Evolutionary conservation across 148 eudicot genomes (phyloP), one percentile per base, ranked within the genome.

Genomic region (Selenicereus undatus): DNA sequence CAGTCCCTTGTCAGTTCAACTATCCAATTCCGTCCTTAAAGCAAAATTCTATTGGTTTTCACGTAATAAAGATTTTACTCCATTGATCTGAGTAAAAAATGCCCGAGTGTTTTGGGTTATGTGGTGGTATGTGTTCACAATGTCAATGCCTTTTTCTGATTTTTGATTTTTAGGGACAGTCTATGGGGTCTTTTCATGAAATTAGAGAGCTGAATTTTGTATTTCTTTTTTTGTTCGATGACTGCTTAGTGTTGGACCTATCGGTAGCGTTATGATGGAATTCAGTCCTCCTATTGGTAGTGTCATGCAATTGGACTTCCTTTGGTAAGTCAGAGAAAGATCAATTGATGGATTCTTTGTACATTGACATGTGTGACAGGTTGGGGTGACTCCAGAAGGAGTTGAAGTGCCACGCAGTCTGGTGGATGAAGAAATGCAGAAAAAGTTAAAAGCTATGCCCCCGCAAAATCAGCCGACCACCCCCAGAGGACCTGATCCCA

Each of bases 321-420:
- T 56, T 18, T 21, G 22, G 1, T n/a, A 64, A n/a, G 11, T 24
- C 26, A 64, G 68, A 9, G 68, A 66, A 27, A 14, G 30, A 27
- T 26, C 22, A 10, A 66, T 13, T 26, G 71, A 66, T 66, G 71
- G 35, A 66, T 26, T 66, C 17, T 26, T 74, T 26, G 39, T 27
- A 29, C 35, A 75, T 48, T 16, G 26, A 5, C 22, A 30, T n/a
- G 43, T 42, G 62, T 74, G 27, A 82, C 84, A 94, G 98, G 99
- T 96, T 81, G 99, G 99, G 81, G 99, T 92, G 69, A 96, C 99
- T 43, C 99, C 98, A 16, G 99, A 96, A 88, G 99, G 99, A 83
- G 92, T 96, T 78, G 99, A 96, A 89, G 94, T 96, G 72, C 99
- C 99, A 2, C 89, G 99, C 71, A 96, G 99, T 86, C 74, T 96